These are phyloP conservation scores for Trichoderma polysporum DNA, from an alignment of 2,329 filamentous ascomycete species.

Conservation along the genomic window DNA sequence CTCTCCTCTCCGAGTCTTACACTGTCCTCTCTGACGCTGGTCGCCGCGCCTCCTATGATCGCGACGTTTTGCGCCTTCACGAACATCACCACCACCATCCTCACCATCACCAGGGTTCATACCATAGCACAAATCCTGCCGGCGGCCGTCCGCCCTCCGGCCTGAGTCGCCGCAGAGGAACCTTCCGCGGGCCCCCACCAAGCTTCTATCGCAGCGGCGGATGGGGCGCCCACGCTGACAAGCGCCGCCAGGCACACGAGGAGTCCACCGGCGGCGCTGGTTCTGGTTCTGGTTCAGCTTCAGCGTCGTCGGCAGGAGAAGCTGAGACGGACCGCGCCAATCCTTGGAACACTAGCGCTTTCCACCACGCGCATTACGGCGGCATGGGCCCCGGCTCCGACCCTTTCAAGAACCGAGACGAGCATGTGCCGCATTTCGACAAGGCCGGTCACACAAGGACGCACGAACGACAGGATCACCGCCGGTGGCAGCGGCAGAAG, in stretches of 20 bases:
- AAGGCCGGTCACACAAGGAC: slow-evolving; percentile 69
- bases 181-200: slow-evolving; percentile 83
- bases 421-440: slow-evolving; percentile 71
- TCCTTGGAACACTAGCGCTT: slow-evolving; percentile 29
- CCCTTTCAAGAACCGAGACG: slow-evolving; percentile 47
- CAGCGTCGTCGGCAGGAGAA: not conserved
- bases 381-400: slow-evolving; percentile 63
- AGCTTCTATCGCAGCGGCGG: slow-evolving; percentile 83
- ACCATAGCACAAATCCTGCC: slow-evolving; percentile 59
- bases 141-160: slow-evolving; percentile 79
- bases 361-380: slow-evolving; percentile 22
- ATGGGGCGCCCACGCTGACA: slow-evolving; percentile 66
- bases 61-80: slow-evolving; percentile 54
- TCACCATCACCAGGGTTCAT: slow-evolving; percentile 43
- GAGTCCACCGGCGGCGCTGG: slow-evolving; percentile 36
- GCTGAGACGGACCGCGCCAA: slow-evolving; percentile 6
- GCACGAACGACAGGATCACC: slow-evolving; percentile 62
- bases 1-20: slow-evolving; percentile 83
- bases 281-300: not conserved
- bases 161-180: slow-evolving; percentile 70
- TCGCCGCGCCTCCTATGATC: slow-evolving; percentile 81
- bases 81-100: slow-evolving; percentile 36
- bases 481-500: slow-evolving; percentile 37
- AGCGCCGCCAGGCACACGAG: slow-evolving; percentile 56
- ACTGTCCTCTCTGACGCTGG: slow-evolving; percentile 67